phyloP scores from a whole-genome alignment of 768 basidiomycete species.

The Suillus paluster region DNA sequence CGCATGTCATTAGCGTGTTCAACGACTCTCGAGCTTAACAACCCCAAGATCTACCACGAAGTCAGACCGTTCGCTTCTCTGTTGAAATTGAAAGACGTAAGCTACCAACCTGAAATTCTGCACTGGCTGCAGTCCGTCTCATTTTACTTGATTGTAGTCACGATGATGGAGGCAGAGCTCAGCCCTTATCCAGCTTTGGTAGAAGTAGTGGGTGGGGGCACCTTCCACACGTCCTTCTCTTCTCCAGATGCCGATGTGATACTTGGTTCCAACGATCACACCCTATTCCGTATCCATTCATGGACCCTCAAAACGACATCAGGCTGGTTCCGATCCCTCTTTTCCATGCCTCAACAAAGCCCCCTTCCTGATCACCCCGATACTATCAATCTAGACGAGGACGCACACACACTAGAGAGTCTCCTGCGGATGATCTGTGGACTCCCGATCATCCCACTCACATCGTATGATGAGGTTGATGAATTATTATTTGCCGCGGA shows the following conservation, averaged over 20 bases:
- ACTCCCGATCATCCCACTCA: conserved; percentile 51
- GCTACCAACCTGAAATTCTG: not conserved
- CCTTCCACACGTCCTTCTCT: conserved; percentile 51
- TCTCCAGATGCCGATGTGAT: conserved; percentile 60
- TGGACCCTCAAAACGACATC: conserved; percentile 66
- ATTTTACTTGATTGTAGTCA: not conserved
- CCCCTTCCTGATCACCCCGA: conserved; percentile 28
- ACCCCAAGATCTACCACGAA: not conserved
- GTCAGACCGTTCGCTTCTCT: not conserved
- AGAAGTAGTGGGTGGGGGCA: too few species aligned
- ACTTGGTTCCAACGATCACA: conserved; percentile 54
- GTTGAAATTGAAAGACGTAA: not conserved
- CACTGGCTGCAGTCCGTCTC: not conserved
- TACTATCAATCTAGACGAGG: conserved; percentile 61
- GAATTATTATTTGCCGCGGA: conserved; percentile 64
- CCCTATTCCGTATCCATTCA: conserved; percentile 61
- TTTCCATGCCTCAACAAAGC: conserved; percentile 53
- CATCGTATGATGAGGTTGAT: conserved; percentile 59
- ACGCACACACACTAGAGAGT: conserved; percentile 54
- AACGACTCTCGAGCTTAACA: not conserved
- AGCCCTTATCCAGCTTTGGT: not conserved
- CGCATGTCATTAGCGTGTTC: too few species aligned
- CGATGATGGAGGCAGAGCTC: not conserved
- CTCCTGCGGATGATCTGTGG: conserved; percentile 68
- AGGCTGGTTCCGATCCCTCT: conserved; percentile 66